Base-by-base conservation (phyloP, 306 rosid species). In the Vicia villosa region DNA sequence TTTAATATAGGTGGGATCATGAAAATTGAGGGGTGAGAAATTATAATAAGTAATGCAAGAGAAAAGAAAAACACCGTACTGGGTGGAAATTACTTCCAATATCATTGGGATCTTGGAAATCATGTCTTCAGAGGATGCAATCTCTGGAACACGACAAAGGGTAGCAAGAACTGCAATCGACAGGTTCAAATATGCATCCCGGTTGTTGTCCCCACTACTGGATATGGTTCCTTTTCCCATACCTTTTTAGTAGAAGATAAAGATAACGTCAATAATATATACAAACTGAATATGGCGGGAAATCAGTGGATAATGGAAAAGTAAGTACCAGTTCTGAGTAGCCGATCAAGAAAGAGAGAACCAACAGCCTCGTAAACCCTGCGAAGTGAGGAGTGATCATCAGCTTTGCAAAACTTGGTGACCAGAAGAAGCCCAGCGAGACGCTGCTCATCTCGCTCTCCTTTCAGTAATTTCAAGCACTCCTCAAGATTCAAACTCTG, bases 361-460 rank as follows among this genome's bases (percentile, higher is more conserved):
- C 92, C 97, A 43, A 94, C 88, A 11, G 96, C 92, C 15, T 87
- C 69, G 28, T 90, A 91, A 43, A 88, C 82, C 85, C 83, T 83
- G 28, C 74, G 75, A 32, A 94, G 92, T 13, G 95, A 87, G 64
- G 83, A 55, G 36, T 77, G 80, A 38, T 94, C 88, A 14, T 88
- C 89, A 4, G 91, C 85, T 68, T 83, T 84, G 79, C 88, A 88
- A 70, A 91, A 88, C 73, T 88, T 91, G 38, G 97, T 87, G 34
- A 91, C 92, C 14, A 94, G 84, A 61, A 90, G 91, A 55, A 94
- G 97, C 7, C 97, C 96, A 8, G 96, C 97, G 6, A 94, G 96
- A 56, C 97, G 92, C 62, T 94, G 97, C 70, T 88, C 97, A 60
- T 91, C 99, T 73, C 85, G 73, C 73, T 83, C 97, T 60, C 98